Percentiles rank a stretch among this genome's conserved stretches.
Evolutionary conservation across 352 stramenopile genomes (phyloP).

Genomic region (Pythium angustatum): DNA sequence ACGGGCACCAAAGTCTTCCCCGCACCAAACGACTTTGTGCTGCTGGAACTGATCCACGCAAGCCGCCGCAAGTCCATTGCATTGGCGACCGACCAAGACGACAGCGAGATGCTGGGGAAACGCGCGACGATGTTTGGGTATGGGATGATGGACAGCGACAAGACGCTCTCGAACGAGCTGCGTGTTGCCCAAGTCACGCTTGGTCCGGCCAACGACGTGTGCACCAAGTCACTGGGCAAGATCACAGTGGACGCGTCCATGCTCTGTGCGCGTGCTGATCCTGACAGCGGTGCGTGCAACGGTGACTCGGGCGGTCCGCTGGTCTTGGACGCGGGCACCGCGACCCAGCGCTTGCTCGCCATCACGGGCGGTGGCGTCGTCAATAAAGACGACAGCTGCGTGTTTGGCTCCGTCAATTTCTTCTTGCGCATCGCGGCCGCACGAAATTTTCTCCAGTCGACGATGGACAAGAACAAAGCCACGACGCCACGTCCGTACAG

Average conservation of each 20-base stretch:
- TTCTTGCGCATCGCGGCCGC: no score
- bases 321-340: not conserved
- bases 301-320: conserved; percentile 26
- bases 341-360: conserved; percentile 8
- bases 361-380: no score
- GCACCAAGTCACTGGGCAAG: not conserved
- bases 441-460: no score
- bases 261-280: conserved; percentile 17
- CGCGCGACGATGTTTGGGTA: not conserved
- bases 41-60: not conserved
- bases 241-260: conserved; percentile 17
- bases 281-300: conserved; percentile 13
- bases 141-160: not conserved
- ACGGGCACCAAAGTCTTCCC: not conserved
- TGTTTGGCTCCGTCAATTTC: no score
- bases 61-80: not conserved
- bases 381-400: no score
- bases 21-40: not conserved
- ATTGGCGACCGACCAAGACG: not conserved
- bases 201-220: not conserved
- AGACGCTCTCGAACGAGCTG: not conserved
- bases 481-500: no score
- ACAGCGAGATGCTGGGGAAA: not conserved
- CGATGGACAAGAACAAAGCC: no score
- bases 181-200: not conserved